These are phyloP conservation scores for Curvularia verruculosa DNA, from an alignment of 2,329 filamentous ascomycete species.

Conservation along the genomic window DNA sequence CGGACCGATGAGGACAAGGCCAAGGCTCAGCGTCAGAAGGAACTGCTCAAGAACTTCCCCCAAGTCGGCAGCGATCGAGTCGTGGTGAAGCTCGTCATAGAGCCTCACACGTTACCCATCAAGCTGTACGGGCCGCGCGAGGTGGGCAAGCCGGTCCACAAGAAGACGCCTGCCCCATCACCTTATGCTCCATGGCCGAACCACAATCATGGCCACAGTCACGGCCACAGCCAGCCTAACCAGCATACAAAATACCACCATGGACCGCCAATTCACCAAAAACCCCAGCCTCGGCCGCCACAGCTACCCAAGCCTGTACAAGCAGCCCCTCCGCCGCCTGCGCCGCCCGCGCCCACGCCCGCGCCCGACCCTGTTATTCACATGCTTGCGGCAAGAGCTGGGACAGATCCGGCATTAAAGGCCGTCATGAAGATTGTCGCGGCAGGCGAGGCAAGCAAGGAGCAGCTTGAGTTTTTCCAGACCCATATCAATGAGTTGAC, in stretches of 20 bases:
- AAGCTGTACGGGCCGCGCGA: slow-evolving; percentile 44
- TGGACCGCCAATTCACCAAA: slow-evolving; percentile 23
- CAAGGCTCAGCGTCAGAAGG: slow-evolving; percentile 67
- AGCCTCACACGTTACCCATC: slow-evolving; percentile 80
- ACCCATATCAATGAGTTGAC: slow-evolving; percentile 81
- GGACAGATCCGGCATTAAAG: slow-evolving; percentile 73
- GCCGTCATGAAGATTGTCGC: slow-evolving; percentile 85
- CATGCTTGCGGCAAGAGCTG: slow-evolving; percentile 75
- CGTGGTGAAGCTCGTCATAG: slow-evolving; percentile 65
- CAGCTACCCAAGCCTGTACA: slow-evolving; percentile 36
- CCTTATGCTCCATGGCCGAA: slow-evolving; percentile 45
- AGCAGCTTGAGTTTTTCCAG: slow-evolving; percentile 78
- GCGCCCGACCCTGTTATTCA: slow-evolving; percentile 79
- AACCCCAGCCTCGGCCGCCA: slow-evolving; percentile 35
- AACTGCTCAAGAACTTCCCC: slow-evolving; percentile 47
- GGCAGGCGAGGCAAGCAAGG: slow-evolving; percentile 71
- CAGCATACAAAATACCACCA: slow-evolving; percentile 37
- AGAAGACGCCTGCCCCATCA: slow-evolving; percentile 36
- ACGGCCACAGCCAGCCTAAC: slow-evolving; percentile 23
- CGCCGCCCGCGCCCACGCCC: slow-evolving; percentile 46
- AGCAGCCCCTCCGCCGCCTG: slow-evolving; percentile 29
- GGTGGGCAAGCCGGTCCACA: slow-evolving; percentile 29
- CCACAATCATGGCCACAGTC: slow-evolving; percentile 26
- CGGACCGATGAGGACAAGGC: slow-evolving; percentile 68
- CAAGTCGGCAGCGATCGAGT: slow-evolving; percentile 37